Conservation (phyloP, 2,329 filamentous ascomycete species). For the Alternaria triticimaculans region DNA sequence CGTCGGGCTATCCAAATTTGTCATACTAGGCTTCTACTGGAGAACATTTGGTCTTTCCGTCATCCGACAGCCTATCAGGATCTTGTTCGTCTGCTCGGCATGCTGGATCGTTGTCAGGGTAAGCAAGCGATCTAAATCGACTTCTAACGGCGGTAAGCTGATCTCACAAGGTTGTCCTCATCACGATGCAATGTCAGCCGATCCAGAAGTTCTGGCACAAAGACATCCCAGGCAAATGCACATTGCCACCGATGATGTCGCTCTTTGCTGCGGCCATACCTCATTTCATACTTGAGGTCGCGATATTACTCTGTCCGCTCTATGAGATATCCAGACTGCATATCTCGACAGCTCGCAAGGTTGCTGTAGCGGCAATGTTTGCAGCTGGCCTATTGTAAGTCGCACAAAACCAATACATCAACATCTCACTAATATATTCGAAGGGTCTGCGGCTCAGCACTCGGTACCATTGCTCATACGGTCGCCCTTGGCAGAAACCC, state of each 20-base stretch:
- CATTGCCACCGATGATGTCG: constrained; percentile 26
- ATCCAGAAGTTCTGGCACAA: constrained; percentile 29
- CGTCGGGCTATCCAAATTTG: constrained; percentile 30
- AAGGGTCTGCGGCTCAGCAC: constrained; percentile 26
- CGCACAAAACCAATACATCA: background rate
- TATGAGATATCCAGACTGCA: constrained; percentile 27
- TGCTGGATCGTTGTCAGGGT: constrained; percentile 28
- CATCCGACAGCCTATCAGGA: constrained; percentile 28
- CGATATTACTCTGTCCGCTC: constrained; percentile 28
- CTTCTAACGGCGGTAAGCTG: background rate
- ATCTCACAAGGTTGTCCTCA: constrained; percentile 17
- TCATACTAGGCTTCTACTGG: constrained; percentile 33
- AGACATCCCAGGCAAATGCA: constrained; percentile 19
- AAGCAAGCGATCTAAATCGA: background rate
- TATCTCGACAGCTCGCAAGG: constrained; percentile 19
- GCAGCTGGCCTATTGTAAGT: constrained; percentile 19
- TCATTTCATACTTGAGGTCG: constrained; percentile 32
- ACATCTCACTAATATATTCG: background rate
- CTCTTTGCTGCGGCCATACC: constrained; percentile 25
- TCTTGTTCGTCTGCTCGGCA: constrained; percentile 17
- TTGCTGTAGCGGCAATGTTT: constrained; percentile 31
- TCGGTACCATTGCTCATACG: constrained; percentile 27
- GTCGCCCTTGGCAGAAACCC: constrained; percentile 17
- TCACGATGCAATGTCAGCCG: constrained; percentile 26
- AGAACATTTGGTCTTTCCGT: constrained; percentile 25